phyloP scores from a whole-genome alignment of 257 asterid genomes.

The Agastache rugosa region DNA sequence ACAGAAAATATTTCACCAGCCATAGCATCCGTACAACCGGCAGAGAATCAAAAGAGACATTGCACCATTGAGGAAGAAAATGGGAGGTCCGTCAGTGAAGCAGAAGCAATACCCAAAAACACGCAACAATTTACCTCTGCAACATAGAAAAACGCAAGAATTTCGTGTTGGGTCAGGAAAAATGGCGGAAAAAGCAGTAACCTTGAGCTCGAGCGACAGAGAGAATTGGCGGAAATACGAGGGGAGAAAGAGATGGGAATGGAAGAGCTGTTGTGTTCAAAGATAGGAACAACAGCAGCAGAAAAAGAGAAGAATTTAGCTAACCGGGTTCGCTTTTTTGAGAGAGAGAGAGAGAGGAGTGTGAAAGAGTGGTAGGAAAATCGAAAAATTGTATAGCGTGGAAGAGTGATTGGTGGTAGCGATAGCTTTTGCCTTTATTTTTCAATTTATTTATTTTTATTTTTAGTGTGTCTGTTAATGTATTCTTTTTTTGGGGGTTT shows the following conservation, averaged over 20 bases:
- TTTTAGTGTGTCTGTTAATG: neutral
- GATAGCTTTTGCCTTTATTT: slow-evolving; percentile 32
- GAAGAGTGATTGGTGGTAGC: slow-evolving; percentile 33
- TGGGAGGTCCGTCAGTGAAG: slow-evolving; percentile 16
- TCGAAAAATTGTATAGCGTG: slow-evolving; percentile 30
- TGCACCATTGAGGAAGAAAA: slow-evolving; percentile 17
- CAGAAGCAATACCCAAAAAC: slow-evolving; percentile 30
- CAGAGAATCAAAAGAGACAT: slow-evolving; percentile 25
- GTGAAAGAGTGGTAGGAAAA: slow-evolving; percentile 16
- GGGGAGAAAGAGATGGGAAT: neutral
- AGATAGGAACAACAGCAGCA: slow-evolving; percentile 36
- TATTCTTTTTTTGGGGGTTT: slow-evolving; percentile 40
- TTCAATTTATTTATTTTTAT: neutral
- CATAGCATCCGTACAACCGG: neutral
- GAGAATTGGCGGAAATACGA: neutral
- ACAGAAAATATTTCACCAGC: neutral
- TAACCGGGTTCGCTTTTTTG: slow-evolving; percentile 35
- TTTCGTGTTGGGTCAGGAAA: slow-evolving; percentile 12
- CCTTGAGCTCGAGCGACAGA: slow-evolving; percentile 6
- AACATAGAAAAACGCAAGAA: neutral
- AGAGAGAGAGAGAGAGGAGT: slow-evolving; percentile 29
- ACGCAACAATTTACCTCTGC: slow-evolving; percentile 40
- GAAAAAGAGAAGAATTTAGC: slow-evolving; percentile 32
- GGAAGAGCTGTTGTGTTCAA: slow-evolving; percentile 28
- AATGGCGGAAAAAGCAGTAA: neutral